Percentiles rank a stretch among this genome's conserved stretches.
phyloP scores from a whole-genome alignment of 805 yeast species.

The Pichia pseudocactophila region DNA sequence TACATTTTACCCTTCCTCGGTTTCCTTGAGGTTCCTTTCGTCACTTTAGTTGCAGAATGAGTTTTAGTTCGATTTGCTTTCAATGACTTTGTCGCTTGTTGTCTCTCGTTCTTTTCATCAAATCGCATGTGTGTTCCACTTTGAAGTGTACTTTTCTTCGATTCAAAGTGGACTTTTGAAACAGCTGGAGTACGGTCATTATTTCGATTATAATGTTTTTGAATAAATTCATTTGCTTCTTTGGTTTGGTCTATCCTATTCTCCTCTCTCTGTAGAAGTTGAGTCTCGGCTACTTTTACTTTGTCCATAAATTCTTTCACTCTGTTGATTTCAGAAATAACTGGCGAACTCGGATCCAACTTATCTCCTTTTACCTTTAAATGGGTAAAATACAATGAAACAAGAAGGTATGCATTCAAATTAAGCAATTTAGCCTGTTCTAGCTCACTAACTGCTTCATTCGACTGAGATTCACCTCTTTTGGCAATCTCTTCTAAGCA shows the following conservation, averaged over 20 bases:
- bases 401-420: conserved; percentile 39
- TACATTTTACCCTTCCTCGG: too few species aligned
- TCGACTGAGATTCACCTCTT: conserved; percentile 3
- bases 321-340: conserved; percentile 57
- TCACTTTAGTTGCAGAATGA: neutral
- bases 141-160: conserved; percentile 13
- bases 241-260: conserved; percentile 15
- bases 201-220: conserved; percentile 13
- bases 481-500: conserved; percentile 10
- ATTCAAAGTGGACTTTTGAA: conserved; percentile 41
- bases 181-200: conserved; percentile 37
- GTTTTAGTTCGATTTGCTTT: neutral
- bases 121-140: conserved; percentile 40
- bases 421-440: conserved; percentile 29
- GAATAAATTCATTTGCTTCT: conserved; percentile 25
- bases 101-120: conserved; percentile 7
- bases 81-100: neutral
- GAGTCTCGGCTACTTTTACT: conserved; percentile 34
- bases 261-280: conserved; percentile 19
- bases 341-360: conserved; percentile 44
- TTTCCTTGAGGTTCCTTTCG: neutral
- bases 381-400: conserved; percentile 51
- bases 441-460: conserved; percentile 11
- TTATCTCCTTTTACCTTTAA: conserved; percentile 51
- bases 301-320: conserved; percentile 62